Conservation (phyloP, 225 moss, liverwort and hornwort genomes). For the Sphagnum contortum region DNA sequence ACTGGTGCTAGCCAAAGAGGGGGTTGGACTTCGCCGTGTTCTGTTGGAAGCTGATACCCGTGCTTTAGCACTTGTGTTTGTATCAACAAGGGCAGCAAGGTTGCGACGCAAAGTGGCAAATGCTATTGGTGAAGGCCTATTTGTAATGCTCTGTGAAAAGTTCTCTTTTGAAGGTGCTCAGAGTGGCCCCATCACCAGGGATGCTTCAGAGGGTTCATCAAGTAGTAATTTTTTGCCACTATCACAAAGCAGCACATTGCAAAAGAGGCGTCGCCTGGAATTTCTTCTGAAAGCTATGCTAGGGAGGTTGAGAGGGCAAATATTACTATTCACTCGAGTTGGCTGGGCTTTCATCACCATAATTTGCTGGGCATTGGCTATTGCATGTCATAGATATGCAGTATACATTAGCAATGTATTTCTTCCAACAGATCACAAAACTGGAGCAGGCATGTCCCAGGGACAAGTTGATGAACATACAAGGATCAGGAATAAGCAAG, state of each 20-base stretch:
- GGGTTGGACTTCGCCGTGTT: constrained; percentile 65
- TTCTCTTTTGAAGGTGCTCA: constrained; percentile 3
- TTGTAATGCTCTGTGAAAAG: constrained; percentile 13
- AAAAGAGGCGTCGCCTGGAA: constrained; percentile 40
- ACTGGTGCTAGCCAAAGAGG: constrained; percentile 49
- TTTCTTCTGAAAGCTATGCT: constrained; percentile 59
- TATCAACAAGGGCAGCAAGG: constrained; percentile 42
- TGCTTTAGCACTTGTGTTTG: constrained; percentile 53
- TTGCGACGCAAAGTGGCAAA: constrained; percentile 41
- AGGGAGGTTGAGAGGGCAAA: constrained; percentile 42
- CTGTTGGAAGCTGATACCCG: constrained; percentile 63
- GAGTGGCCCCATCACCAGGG: background rate
- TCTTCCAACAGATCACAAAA: too few species aligned
- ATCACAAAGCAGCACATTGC: constrained; percentile 5
- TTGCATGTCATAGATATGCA: constrained; percentile 47
- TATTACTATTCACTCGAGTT: constrained; percentile 44
- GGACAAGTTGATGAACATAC: too few species aligned
- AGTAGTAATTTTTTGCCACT: background rate
- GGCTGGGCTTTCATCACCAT: constrained; percentile 42
- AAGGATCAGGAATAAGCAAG: too few species aligned
- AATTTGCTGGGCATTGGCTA: constrained; percentile 51
- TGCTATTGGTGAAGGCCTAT: constrained; percentile 46
- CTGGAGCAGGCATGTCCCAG: too few species aligned
- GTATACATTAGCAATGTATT: background rate
- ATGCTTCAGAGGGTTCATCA: constrained; percentile 1